Evolutionary conservation across 805 yeast genomes (phyloP).

Genomic region (Candida hispaniensis): DNA sequence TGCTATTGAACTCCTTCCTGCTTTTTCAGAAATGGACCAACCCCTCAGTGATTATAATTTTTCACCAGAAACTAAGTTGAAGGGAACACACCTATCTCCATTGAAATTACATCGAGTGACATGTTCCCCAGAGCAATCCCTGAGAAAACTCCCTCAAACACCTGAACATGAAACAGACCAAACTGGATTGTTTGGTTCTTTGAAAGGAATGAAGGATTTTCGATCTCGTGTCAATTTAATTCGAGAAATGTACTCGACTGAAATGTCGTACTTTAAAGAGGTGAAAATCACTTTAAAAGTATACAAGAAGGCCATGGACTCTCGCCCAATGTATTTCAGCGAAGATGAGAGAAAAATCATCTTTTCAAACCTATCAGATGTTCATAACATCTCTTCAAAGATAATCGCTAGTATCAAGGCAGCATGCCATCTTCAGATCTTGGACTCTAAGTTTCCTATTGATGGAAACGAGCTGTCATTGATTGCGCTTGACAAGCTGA

Average conservation of each 20-base stretch:
- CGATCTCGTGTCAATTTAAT: constrained; percentile 23
- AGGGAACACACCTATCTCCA: too few relatives aligned
- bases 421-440: constrained; percentile 26
- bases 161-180: too few relatives aligned
- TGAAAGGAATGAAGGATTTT: too few relatives aligned
- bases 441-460: constrained; percentile 20
- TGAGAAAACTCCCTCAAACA: too few relatives aligned
- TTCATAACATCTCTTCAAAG: constrained; percentile 26
- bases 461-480: constrained; percentile 18
- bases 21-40: too few relatives aligned
- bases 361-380: constrained; percentile 29
- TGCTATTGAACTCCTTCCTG: too few relatives aligned
- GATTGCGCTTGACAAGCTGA: constrained; percentile 20
- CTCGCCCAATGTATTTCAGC: constrained; percentile 23
- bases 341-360: constrained; percentile 23
- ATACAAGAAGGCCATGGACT: constrained; percentile 24
- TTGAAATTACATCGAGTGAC: too few relatives aligned
- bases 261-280: constrained; percentile 30
- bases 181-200: too few relatives aligned
- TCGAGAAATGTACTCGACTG: constrained; percentile 32
- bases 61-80: too few relatives aligned
- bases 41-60: too few relatives aligned
- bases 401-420: constrained; percentile 25
- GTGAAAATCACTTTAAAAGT: constrained; percentile 29
- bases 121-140: too few relatives aligned